Base-by-base conservation (phyloP, 1,284 basidiomycete species). In the Sanguinoderma infundibulare region DNA sequence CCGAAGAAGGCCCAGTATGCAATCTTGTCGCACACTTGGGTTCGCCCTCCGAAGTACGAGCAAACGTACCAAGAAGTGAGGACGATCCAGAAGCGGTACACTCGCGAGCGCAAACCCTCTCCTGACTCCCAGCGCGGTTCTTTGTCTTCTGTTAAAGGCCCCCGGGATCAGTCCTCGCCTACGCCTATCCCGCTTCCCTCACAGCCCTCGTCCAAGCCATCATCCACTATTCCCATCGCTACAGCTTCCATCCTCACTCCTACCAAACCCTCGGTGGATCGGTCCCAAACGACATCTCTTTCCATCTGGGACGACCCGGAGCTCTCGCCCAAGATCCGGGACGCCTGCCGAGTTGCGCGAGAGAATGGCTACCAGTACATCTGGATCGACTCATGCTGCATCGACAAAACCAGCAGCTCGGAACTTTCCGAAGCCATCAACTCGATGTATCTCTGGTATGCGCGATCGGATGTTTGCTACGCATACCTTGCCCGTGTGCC, bases 311-410 rank as follows among this genome's bases (percentile, higher is more conserved):
- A 24, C 9, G 28, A 49, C 20, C 12, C n/a, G 6, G 17, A 20
- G n/a, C 46, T 49, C 15, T 30, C 46, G 8, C 30, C 40, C 10
- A 61, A 61, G 30, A 39, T 57, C 28, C 49, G 59, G 2, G 22
- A 46, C 10, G 55, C 53, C 40, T 61, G 59, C 42, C 49, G 38
- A 14, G 34, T 55, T 8, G 59, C 59, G 5, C 40, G 50, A 2
- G n/a, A 10, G 20, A 34, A 46, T 24, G 54, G 59, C 6, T 55
- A 56, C 26, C 40, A 26, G 20, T 47, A 20, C 34, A 35, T 60
- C 53, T 60, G 59, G 59, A 52, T 58, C 36, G 56, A 62, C 44
- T 35, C 60, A 2, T 62, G 60, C 38, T 62, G 60, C 22, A 52
- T 52, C 22, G 50, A 52, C 5, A 52, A 52, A 22, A 38, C 50